Conservation (phyloP, 768 basidiomycete genomes). For the Lyophyllum shimeji region DNA sequence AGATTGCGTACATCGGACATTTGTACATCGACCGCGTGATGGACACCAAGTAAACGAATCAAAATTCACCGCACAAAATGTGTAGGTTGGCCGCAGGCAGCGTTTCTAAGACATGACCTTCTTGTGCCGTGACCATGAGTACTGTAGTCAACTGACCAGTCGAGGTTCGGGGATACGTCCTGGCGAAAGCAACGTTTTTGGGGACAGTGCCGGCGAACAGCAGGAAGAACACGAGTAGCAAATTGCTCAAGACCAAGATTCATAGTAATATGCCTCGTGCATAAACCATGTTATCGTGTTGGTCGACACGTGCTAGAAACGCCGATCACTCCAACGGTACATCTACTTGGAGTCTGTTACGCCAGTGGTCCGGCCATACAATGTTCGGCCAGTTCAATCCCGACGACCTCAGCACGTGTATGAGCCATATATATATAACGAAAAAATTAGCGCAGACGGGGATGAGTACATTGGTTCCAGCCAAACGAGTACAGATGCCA, state of each 20-base stretch:
- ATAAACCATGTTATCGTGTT: not conserved
- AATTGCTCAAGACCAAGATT: not conserved
- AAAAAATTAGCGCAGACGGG: not conserved
- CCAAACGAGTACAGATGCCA: slow-evolving; percentile 1
- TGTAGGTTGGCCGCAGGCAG: too few species aligned
- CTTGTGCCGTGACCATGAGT: too few species aligned
- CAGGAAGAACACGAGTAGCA: not conserved
- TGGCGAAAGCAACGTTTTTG: too few species aligned
- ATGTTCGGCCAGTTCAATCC: not conserved
- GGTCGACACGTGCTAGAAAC: not conserved
- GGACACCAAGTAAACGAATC: too few species aligned
- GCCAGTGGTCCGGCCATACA: too few species aligned
- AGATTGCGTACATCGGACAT: too few species aligned
- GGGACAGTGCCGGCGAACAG: not conserved
- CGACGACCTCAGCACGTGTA: not conserved
- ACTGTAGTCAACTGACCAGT: too few species aligned
- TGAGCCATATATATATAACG: not conserved
- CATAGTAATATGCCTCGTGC: not conserved
- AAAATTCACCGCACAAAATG: too few species aligned
- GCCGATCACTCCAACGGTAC: not conserved
- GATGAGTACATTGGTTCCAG: not conserved
- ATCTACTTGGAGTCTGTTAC: not conserved
- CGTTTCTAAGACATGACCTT: too few species aligned
- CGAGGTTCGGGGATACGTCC: too few species aligned
- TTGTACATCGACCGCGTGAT: too few species aligned